A percentile compares a stretch with the other conserved stretches of the same genome.
Evolutionary conservation across 345 rosid species (phyloP).

Genomic region (Anastatica hierochuntica): DNA sequence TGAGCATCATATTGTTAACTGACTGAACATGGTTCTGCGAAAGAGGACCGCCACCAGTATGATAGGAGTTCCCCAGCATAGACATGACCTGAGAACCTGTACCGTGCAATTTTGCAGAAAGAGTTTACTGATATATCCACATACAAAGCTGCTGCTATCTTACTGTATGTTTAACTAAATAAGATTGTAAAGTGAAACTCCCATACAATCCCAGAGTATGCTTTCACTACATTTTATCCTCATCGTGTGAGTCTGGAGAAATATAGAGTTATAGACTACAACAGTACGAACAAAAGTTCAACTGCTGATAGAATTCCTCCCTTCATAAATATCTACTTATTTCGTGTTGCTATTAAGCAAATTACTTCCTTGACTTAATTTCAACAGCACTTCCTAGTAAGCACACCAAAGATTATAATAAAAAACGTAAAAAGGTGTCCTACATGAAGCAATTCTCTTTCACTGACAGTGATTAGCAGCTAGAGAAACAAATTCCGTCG

Average conservation of each 20-base stretch:
- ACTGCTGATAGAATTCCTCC: slow-evolving; percentile 6
- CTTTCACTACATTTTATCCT: neutral
- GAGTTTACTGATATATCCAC: neutral
- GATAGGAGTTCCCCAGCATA: slow-evolving; percentile 71
- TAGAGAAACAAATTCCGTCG: too few species aligned
- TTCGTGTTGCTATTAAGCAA: too few species aligned
- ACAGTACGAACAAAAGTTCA: neutral
- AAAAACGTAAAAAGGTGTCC: too few species aligned
- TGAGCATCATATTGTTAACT: slow-evolving; percentile 75
- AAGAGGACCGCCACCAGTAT: slow-evolving; percentile 68
- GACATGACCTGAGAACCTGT: slow-evolving; percentile 95
- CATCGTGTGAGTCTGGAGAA: neutral
- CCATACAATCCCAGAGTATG: neutral
- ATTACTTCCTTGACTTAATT: too few species aligned
- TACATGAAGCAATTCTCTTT: too few species aligned
- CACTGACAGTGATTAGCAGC: too few species aligned
- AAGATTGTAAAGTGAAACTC: neutral
- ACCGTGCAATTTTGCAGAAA: slow-evolving; percentile 3
- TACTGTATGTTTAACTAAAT: neutral
- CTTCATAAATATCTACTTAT: neutral
- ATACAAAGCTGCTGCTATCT: neutral
- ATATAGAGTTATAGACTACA: slow-evolving; percentile 1
- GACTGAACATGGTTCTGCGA: slow-evolving; percentile 82
- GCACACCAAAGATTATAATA: too few species aligned
- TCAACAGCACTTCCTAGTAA: too few species aligned